Evolutionary conservation across 2,329 filamentous ascomycete species (phyloP), one percentile per base, ranked within the genome.

Genomic region (Emericellopsis atlantica): DNA sequence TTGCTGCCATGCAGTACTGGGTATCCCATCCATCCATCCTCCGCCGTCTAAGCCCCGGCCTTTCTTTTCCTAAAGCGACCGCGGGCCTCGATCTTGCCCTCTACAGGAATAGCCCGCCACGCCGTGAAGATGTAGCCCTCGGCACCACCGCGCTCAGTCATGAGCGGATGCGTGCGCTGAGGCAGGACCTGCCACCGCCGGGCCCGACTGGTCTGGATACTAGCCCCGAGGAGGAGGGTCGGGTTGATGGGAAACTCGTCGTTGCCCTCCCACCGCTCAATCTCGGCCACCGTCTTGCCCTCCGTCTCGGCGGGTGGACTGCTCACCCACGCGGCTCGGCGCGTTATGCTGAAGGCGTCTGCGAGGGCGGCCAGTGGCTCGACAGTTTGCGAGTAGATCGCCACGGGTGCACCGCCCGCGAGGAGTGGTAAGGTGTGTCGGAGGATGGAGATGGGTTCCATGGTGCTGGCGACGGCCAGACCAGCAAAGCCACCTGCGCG

Each of bases 111-210:
- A 1, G 92, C 87, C 49, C 80, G 76, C 56, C 83, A 85, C 0
- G 74, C 90, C 23, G 87, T 90, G 49, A 96, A 88, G 4, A 98
- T 58, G 58, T 86, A 98, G 0, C 92, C 92, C 54, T 96, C 90
- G 0, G 87, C 79, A 1, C 90, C 90, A 16, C 92, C 92, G 33
- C 76, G 74, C 32, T 79, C 79, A 44, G 85, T 95, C 92, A 98
- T 98, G 42, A 93, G 61, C 6, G 92, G 92, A 64, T 98, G 92
- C 40, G 92, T 96, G 41, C 92, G 69, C 1, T 87, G 85, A 0
- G 92, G 92, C 37, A 98, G 60, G 2, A 95, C 89, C 65, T 98
- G 92, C 85, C 87, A 96, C 40, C 76, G 70, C 46, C 84, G 72
- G 5, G 84, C 80, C 12, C 86, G 72, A 37, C 81, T 84, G 3